These are phyloP conservation scores for Pisolithus albus DNA, from an alignment of 768 basidiomycete genomes.

Conservation along the genomic window DNA sequence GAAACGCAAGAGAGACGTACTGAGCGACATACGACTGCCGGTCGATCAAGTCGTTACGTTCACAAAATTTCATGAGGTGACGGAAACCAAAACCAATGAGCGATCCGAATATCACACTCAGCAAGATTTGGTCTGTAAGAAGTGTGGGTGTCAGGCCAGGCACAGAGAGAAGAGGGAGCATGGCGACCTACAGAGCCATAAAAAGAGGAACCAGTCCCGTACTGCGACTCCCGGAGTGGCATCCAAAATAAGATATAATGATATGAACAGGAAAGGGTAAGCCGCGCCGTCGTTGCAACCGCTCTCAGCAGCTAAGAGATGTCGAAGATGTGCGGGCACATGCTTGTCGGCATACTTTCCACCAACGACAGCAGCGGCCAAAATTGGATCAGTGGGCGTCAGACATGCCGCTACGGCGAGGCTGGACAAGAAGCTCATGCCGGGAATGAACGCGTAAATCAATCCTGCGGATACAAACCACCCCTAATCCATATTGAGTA, in stretches of 20 bases:
- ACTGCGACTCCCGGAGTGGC: conserved; percentile 54
- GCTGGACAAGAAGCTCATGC: conserved; percentile 81
- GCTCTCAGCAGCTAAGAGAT: conserved; percentile 64
- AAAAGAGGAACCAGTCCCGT: conserved; percentile 78
- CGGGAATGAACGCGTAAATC: conserved; percentile 88
- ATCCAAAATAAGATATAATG: conserved; percentile 82
- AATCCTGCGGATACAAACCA: conserved; percentile 92
- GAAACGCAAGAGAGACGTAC: conserved; percentile 75
- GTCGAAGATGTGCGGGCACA: conserved; percentile 76
- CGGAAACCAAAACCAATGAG: conserved; percentile 73
- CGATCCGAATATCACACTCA: conserved; percentile 71
- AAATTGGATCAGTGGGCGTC: conserved; percentile 64
- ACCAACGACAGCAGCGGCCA: conserved; percentile 57
- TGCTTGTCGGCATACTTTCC: conserved; percentile 98
- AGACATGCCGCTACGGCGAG: conserved; percentile 89
- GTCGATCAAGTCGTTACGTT: conserved; percentile 81
- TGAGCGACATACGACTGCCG: conserved; percentile 93
- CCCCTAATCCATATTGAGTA: conserved; percentile 42
- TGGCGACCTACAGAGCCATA: conserved; percentile 72
- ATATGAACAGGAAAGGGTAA: conserved; percentile 87
- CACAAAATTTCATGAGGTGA: conserved; percentile 89
- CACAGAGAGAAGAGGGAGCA: neutral
- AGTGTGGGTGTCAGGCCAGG: conserved; percentile 1
- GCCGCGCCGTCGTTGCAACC: conserved; percentile 98
- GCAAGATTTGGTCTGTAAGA: conserved; percentile 61